These are phyloP conservation scores for Neonectria ditissima DNA, from an alignment of 2,329 filamentous ascomycete genomes.

Conservation along the genomic window DNA sequence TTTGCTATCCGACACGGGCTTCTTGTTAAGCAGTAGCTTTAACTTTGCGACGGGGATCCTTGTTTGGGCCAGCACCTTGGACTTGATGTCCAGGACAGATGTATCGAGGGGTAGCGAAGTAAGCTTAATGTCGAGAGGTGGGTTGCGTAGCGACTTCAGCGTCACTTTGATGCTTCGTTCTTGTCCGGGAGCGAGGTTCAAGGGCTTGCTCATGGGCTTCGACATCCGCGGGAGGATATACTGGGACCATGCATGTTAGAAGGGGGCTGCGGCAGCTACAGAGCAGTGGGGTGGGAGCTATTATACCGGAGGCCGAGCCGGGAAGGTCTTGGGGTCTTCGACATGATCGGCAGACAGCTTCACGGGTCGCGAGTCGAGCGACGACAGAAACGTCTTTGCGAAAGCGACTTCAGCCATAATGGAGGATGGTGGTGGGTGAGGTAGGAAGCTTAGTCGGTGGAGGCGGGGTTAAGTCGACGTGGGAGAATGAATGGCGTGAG, in stretches of 20 bases:
- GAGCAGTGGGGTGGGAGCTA: not conserved
- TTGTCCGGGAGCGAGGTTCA: slow-evolving; percentile 62
- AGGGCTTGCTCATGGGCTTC: slow-evolving; percentile 64
- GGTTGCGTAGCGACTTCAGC: slow-evolving; percentile 83
- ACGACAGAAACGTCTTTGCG: slow-evolving; percentile 83
- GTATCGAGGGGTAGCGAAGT: slow-evolving; percentile 73
- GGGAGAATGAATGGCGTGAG: slow-evolving; percentile 1
- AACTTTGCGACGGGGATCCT: slow-evolving; percentile 80
- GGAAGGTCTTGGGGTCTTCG: slow-evolving; percentile 84
- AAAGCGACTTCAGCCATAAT: slow-evolving; percentile 87
- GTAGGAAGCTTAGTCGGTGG: slow-evolving; percentile 28
- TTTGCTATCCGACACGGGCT: slow-evolving; percentile 83
- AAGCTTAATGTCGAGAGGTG: slow-evolving; percentile 75
- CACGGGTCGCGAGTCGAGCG: slow-evolving; percentile 80
- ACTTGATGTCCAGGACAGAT: slow-evolving; percentile 83
- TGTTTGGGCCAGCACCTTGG: slow-evolving; percentile 72
- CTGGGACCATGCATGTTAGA: slow-evolving; percentile 54
- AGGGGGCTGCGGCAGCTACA: slow-evolving; percentile 1
- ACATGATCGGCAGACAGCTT: slow-evolving; percentile 92
- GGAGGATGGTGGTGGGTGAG: slow-evolving; percentile 31
- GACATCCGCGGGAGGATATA: slow-evolving; percentile 79
- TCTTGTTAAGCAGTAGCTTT: slow-evolving; percentile 87
- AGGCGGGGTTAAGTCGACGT: slow-evolving; percentile 37
- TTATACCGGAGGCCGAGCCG: slow-evolving; percentile 78
- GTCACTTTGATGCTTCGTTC: slow-evolving; percentile 68